Conservation (phyloP, 2,329 filamentous ascomycete genomes). For the Shiraia sp. region DNA sequence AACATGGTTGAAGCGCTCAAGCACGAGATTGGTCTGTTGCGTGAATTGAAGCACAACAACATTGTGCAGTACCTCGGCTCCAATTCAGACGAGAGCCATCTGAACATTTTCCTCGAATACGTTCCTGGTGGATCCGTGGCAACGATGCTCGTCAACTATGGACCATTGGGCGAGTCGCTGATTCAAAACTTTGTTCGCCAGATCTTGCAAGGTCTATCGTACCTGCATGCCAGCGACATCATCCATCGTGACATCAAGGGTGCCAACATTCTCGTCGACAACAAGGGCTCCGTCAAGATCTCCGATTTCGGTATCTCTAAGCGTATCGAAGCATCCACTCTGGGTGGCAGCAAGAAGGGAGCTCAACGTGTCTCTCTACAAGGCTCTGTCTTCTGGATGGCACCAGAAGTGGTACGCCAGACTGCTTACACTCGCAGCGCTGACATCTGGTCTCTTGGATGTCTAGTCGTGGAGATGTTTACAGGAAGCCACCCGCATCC, state of each 20-base stretch:
- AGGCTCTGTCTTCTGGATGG: conserved; percentile 99
- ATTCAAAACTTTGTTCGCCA: conserved; percentile 97
- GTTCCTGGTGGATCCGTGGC: conserved; percentile 96
- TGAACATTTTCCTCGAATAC: conserved; percentile 99
- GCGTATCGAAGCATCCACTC: conserved; percentile 89
- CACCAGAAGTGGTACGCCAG: conserved; percentile 96
- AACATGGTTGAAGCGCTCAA: conserved; percentile 98
- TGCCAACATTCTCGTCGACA: conserved; percentile 97
- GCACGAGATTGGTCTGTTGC: conserved; percentile 90
- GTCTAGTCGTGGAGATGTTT: conserved; percentile 98
- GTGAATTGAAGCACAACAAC: conserved; percentile 92
- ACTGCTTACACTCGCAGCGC: conserved; percentile 98
- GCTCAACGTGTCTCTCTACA: conserved; percentile 73
- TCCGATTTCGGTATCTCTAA: conserved; percentile 99
- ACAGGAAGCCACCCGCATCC: conserved; percentile 95
- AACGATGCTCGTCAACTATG: conserved; percentile 98
- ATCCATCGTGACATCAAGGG: conserved; percentile 99
- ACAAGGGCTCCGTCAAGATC: conserved; percentile 98
- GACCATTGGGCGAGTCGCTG: conserved; percentile 87
- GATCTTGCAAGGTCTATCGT: conserved; percentile 88
- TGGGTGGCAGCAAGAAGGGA: conserved; percentile 49
- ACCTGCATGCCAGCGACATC: conserved; percentile 91
- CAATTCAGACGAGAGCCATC: conserved; percentile 83
- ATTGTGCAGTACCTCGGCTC: conserved; percentile 98
- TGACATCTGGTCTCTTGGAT: conserved; percentile 97